These are phyloP conservation scores for Solanum verrucosum DNA, from an alignment of 257 asterid genomes.

Conservation along the genomic window DNA sequence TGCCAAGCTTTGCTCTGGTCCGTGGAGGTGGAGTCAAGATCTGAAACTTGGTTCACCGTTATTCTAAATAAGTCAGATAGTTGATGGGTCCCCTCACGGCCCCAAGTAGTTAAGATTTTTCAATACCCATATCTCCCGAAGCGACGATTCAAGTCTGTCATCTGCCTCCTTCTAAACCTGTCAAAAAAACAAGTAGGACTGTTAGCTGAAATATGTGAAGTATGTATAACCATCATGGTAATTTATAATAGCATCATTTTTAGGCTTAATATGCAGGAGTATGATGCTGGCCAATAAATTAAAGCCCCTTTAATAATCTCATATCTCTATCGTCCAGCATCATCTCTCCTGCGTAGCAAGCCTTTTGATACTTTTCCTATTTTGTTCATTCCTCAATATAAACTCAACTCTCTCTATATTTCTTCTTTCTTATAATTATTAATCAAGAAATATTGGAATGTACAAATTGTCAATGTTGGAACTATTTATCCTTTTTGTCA, in stretches of 20 bases:
- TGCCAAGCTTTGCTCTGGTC: not conserved
- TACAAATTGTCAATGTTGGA: not conserved
- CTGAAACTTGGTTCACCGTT: not conserved
- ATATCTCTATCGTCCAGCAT: not conserved
- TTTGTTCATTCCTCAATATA: not conserved
- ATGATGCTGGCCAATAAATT: not conserved
- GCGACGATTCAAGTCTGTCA: not conserved
- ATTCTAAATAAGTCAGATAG: not conserved
- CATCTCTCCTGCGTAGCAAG: constrained; percentile 2
- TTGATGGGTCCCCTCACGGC: no score
- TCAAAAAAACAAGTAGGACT: not conserved
- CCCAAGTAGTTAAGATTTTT: not conserved
- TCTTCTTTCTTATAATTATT: not conserved
- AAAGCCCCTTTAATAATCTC: not conserved
- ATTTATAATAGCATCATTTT: not conserved
- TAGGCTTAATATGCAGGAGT: constrained; percentile 2
- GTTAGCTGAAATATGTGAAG: not conserved
- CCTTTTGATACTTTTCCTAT: not conserved
- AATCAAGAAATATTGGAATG: not conserved
- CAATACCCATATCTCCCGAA: not conserved
- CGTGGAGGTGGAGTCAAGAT: not conserved
- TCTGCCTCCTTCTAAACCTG: not conserved
- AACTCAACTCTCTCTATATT: not conserved
- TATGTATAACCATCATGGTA: not conserved
- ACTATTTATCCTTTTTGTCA: not conserved